Base-by-base conservation (phyloP, 176 grass and related monocot species). In the Urochloa ruziziensis region DNA sequence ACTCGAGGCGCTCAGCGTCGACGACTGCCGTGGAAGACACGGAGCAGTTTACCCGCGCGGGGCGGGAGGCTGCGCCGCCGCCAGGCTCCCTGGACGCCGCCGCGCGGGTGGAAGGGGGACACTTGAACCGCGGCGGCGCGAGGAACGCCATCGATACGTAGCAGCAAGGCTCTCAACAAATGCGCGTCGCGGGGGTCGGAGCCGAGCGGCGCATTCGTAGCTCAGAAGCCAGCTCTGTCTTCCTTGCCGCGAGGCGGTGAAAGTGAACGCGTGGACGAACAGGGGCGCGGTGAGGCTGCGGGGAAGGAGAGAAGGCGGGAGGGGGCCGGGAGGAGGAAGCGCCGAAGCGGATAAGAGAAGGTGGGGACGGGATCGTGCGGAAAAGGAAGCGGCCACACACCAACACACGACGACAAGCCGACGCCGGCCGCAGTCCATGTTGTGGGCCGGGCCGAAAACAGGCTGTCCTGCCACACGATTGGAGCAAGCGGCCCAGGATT, bases 81-180 rank as follows among this genome's bases (percentile, higher is more conserved):
- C 39, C 35, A 33, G 64, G 78, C 16, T 86, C 83, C 83, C 88
- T 85, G 64, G 46, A 29, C 73, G 11, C 83, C 46, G 73, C 65
- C 10, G 88, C 64, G 6, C 72, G 44, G 83, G 82, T 77, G 83
- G 88, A 82, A 64, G 56, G 64, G 47, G 46, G 36, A 56, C 83
- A 86, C 78, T 90, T 90, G 83, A 90, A 82, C 88, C 86, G 88
- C 88, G 88, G 88, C 58, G 83, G 88, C 28, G 83, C 83, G 36
- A 90, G 83, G 78, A 84, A 86, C 44, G 83, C 74, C 88, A 90
- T 90, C 44, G 6, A 12, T 8, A 7, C 30, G 43, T 7, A 30
- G 27, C 42, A 12, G 68, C 36, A 28, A 13, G 18, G 16, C 46
- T 36, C 44, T 29, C 60, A 63, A 5, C 63, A 24, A 89, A 85